Base-by-base conservation (phyloP, 1,284 basidiomycete species). In the Malassezia restricta region DNA sequence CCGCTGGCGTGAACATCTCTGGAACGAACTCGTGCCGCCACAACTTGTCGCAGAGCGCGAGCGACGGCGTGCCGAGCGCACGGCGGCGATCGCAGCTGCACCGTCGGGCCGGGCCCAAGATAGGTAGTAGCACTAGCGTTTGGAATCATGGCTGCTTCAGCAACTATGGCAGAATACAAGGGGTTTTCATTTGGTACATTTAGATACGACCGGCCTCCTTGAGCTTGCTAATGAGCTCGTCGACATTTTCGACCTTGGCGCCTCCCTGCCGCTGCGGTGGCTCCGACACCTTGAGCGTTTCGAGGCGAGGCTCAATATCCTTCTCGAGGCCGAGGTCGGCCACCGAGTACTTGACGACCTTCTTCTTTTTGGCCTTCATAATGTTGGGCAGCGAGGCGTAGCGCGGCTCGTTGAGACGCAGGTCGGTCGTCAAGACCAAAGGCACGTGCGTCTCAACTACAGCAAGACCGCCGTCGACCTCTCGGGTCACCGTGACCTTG, bases 391-490 rank as follows among this genome's bases (percentile, higher is more conserved):
- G 54, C 28, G 68, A 71, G n/a, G 65, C 63, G 61, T 71, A 73
- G 38, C 70, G 65, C 24, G 70, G 70, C 54, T 73, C 67, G 56
- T 67, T 67, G 30, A 67, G 59, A 51, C 91, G 80, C 46, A 98
- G 75, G 76, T 98, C 92, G 30, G 92, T 96, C 0, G 92, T 96
- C 40, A 99, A 77, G 40, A 98, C 80, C 43, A 89, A 77, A 28
- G 94, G 92, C 59, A 98, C 76, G 64, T 78, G 79, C 68, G 85
- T 84, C 73, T 80, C 80, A 27, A 99, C 76, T 67, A 87, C 84
- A 74, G 94, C 85, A 47, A 86, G 76, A 33, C 92, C 92, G 46
- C 94, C 92, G 73, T 99, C 92, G 62, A 98, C 87, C 77, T 99
- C 94, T 55, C 91, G 78, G 31, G 83, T 84, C 33, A 98, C 84